Conservation (phyloP, 148 eudicot species). For the Oxyria digyna region DNA sequence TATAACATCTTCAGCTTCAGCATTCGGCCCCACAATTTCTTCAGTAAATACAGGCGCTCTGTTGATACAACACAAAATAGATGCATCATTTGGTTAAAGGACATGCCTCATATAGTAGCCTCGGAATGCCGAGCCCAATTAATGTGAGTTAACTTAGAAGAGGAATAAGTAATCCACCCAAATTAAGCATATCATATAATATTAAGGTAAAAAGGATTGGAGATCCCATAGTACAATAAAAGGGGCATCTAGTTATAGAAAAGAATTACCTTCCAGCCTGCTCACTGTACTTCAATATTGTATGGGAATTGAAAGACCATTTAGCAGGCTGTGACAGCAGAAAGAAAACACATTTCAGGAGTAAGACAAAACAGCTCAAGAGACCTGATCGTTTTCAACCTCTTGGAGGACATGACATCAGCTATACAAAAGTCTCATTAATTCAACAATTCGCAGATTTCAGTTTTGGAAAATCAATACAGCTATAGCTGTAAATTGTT, state of each 20-base stretch:
- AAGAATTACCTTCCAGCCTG: slow-evolving; percentile 69
- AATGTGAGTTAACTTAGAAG: not conserved
- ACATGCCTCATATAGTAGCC: not conserved
- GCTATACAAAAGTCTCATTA: not conserved
- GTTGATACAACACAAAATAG: slow-evolving; percentile 13
- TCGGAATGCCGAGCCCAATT: not conserved
- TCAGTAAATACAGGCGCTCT: slow-evolving; percentile 81
- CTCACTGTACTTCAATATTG: slow-evolving; percentile 72
- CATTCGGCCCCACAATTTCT: slow-evolving; percentile 44
- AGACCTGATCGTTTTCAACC: not conserved
- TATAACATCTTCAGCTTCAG: slow-evolving; percentile 46
- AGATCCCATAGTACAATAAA: not conserved
- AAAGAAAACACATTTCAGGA: slow-evolving; percentile 9
- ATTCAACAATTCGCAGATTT: not conserved
- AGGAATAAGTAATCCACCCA: not conserved
- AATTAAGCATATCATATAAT: not conserved
- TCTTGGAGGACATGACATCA: not conserved
- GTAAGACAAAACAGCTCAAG: not conserved
- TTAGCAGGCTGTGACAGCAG: slow-evolving; percentile 61
- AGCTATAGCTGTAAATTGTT: not conserved
- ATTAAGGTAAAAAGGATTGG: not conserved
- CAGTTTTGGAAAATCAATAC: not conserved
- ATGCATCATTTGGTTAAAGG: not conserved
- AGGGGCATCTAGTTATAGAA: not conserved
- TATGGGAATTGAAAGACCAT: slow-evolving; percentile 86